A percentile compares a stretch with the other conserved stretches of the same genome.
These are phyloP conservation scores for Didymella pinodella DNA, from an alignment of 2,329 filamentous ascomycete species.

Conservation along the genomic window DNA sequence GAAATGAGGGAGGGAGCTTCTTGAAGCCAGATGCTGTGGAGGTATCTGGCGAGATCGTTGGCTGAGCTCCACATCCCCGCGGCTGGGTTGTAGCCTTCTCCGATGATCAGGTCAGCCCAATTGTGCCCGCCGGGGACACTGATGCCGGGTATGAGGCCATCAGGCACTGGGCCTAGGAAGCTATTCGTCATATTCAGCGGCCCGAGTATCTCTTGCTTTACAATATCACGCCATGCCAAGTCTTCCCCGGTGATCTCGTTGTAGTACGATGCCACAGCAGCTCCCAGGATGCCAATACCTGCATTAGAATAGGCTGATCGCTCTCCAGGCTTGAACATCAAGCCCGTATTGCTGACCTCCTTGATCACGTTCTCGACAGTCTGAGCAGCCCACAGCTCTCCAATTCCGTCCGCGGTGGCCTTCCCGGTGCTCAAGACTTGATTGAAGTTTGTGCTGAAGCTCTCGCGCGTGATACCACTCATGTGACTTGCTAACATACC, in stretches of 20 bases:
- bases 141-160: constrained; percentile 26
- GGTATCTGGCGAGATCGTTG: constrained; percentile 40
- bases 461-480: constrained; percentile 39
- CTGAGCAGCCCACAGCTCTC: constrained; percentile 35
- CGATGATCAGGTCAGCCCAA: constrained; percentile 39
- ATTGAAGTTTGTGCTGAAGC: constrained; percentile 44
- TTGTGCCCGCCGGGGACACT: constrained; percentile 39
- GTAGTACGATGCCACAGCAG: constrained; percentile 36
- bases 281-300: constrained; percentile 39
- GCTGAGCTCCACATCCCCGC: constrained; percentile 46
- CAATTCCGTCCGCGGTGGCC: constrained; percentile 36
- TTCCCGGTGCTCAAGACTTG: constrained; percentile 35
- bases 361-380: constrained; percentile 33
- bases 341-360: constrained; percentile 23
- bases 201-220: constrained; percentile 28
- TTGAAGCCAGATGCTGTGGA: constrained; percentile 38
- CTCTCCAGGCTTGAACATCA: constrained; percentile 45
- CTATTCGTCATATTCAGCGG: constrained; percentile 30
- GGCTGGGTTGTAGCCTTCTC: constrained; percentile 42
- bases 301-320: constrained; percentile 44
- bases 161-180: constrained; percentile 13
- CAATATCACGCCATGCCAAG: constrained; percentile 36
- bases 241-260: constrained; percentile 29
- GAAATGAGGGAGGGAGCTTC: constrained; percentile 36
- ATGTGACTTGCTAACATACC: constrained; percentile 46